Evolutionary conservation across 768 basidiomycete species (phyloP), one percentile per base, ranked within the genome.

Genomic region (Chiua virens): DNA sequence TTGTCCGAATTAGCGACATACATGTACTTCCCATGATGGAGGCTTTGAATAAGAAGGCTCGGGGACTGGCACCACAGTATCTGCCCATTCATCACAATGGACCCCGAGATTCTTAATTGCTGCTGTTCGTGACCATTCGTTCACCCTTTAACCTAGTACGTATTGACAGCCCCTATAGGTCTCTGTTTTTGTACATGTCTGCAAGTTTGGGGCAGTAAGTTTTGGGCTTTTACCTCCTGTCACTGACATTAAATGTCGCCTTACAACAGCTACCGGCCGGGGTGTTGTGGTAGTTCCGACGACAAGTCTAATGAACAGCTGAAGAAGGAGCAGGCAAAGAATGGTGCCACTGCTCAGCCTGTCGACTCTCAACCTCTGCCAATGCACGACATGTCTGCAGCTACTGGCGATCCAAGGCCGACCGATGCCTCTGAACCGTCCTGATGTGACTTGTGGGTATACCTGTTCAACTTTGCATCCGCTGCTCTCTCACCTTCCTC

Each of bases 281-380:
- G 34, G 14, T 69, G 62, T 30, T 68, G 66, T 39, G 57, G 62
- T 13, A 66, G 69, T 32, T 68, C 48, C 14, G 57, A 60, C 21
- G 67, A 70, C 27, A 52, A 60, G 48, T 59, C 69, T 42, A 67
- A 69, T 27, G 67, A 69, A 38, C 67, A 53, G 34, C 13, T 67
- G 55, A 67, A 55, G 36, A 55, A 47, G 49, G 56, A 59, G 14
- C 64, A 54, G 47, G 59, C 61, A 41, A 60, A 51, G 36, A 54
- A 54, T 22, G 53, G 44, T 22, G 51, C 48, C 39, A 28, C 38
- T 28, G 34, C 44, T 18, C 40, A 43, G 40, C 55, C 56, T 18
- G 54, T 63, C 8, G 44, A 47, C 14, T 55, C 56, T 34, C 67
- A 70, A 28, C 69, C 64, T 37, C 45, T 25, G 15, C 63, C 56